Conservation (phyloP, 2,329 filamentous ascomycete species). For the Cordyceps farinosa region DNA sequence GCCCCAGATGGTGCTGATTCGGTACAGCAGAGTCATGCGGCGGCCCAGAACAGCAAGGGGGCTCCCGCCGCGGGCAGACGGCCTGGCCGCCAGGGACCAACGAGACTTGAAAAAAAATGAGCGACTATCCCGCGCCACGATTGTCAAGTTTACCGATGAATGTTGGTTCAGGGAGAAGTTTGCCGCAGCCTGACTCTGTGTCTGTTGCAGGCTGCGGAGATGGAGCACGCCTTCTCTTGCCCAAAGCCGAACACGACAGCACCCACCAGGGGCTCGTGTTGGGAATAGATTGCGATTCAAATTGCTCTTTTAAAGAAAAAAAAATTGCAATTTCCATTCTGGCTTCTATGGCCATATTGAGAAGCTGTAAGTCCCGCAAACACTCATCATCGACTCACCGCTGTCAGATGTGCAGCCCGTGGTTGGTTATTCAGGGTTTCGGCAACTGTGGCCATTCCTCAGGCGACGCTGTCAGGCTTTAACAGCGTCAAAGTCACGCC, state of each 20-base stretch:
- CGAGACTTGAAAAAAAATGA: neutral
- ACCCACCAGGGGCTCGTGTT: neutral
- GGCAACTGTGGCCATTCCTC: too few species aligned
- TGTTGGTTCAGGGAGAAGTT: neutral
- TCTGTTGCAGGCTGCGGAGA: neutral
- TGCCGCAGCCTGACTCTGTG: neutral
- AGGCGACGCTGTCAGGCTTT: too few species aligned
- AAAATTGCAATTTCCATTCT: too few species aligned
- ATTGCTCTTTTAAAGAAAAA: too few species aligned
- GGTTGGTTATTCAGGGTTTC: too few species aligned
- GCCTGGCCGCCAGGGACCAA: neutral
- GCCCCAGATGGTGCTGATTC: neutral
- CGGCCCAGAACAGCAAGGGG: neutral
- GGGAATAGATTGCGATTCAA: too few species aligned
- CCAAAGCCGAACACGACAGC: neutral
- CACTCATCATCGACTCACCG: too few species aligned
- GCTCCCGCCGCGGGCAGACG: neutral
- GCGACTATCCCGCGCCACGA: neutral
- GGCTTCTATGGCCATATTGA: too few species aligned
- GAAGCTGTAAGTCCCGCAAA: too few species aligned
- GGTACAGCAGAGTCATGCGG: constrained; percentile 4
- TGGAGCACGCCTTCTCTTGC: neutral
- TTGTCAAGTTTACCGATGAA: neutral
- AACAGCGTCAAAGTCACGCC: too few species aligned
- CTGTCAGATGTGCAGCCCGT: too few species aligned